phyloP scores from a whole-genome alignment of 352 stramenopile species.

The Saprolegnia parasitica region DNA sequence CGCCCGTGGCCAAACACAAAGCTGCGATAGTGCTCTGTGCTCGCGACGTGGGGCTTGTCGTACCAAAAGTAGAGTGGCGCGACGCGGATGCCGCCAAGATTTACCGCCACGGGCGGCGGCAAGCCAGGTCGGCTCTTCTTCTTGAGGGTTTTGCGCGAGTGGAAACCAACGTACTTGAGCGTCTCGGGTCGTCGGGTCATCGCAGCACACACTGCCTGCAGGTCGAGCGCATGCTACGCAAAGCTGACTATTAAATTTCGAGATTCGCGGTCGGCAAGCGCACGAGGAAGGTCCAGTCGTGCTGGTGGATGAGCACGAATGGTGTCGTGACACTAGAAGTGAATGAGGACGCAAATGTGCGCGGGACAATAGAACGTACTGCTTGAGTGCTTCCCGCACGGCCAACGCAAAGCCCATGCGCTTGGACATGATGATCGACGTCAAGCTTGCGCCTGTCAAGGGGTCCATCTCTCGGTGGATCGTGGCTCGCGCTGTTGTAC shows the following conservation, averaged over 20 bases:
- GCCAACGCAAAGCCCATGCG: conserved; percentile 26
- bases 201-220: not conserved
- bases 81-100: conserved; percentile 3
- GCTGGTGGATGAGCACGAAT: conserved; percentile 26
- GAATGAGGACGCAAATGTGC: not conserved
- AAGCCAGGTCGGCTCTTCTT: conserved; percentile 4
- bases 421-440: conserved; percentile 16
- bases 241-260: not conserved
- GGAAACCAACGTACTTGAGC: conserved; percentile 26
- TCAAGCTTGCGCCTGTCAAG: not conserved
- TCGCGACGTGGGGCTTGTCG: conserved; percentile 24
- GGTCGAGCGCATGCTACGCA: conserved; percentile 15
- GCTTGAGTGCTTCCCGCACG: conserved; percentile 26
- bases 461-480: not conserved
- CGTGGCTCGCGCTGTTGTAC: not conserved
- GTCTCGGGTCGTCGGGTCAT: conserved; percentile 3
- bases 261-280: not conserved
- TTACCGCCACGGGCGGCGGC: not conserved
- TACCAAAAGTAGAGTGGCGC: conserved; percentile 29
- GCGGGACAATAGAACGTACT: not conserved
- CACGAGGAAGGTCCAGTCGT: conserved; percentile 28
- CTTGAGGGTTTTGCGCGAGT: conserved; percentile 20
- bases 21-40: conserved; percentile 20
- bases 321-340: conserved; percentile 21
- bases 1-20: conserved; percentile 24